A percentile compares a stretch with the other conserved stretches of the same genome.
Conservation (phyloP, 495 filamentous ascomycete species). For the Tetracladium marchalianum region DNA sequence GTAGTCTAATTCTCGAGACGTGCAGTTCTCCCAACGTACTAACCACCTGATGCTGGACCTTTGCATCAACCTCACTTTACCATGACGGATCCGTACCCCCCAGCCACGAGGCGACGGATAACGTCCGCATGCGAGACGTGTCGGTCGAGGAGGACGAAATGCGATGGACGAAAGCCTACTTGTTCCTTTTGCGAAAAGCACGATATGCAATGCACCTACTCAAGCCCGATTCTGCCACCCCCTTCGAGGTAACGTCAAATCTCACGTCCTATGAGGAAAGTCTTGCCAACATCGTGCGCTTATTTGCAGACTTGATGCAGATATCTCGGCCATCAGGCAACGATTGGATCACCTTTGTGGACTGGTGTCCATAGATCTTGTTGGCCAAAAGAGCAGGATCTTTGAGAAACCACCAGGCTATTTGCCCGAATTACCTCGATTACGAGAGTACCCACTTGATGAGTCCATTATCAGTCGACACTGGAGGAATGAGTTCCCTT, state of each 20-base stretch:
- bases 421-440: neutral
- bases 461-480: conserved; percentile 11
- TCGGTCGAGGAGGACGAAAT: conserved; percentile 9
- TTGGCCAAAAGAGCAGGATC: neutral
- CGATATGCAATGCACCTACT: conserved; percentile 5
- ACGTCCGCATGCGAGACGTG: conserved; percentile 6
- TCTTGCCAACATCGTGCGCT: no score
- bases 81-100: neutral
- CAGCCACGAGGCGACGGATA: neutral
- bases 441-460: conserved; percentile 7
- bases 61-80: no score
- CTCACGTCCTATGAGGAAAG: no score
- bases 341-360: conserved; percentile 1
- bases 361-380: conserved; percentile 1
- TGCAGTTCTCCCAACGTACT: no score
- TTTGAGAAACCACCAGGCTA: neutral
- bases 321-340: conserved; percentile 1
- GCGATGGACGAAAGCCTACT: conserved; percentile 4
- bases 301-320: neutral
- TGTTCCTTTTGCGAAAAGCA: conserved; percentile 7
- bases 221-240: neutral
- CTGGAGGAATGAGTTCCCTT: conserved; percentile 10
- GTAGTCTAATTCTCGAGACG: no score
- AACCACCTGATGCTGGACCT: no score
- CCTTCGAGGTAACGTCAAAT: conserved; percentile 1